Base-by-base conservation (phyloP, 208 protist genomes). In the Herpetomonas samuelpessoai region DNA sequence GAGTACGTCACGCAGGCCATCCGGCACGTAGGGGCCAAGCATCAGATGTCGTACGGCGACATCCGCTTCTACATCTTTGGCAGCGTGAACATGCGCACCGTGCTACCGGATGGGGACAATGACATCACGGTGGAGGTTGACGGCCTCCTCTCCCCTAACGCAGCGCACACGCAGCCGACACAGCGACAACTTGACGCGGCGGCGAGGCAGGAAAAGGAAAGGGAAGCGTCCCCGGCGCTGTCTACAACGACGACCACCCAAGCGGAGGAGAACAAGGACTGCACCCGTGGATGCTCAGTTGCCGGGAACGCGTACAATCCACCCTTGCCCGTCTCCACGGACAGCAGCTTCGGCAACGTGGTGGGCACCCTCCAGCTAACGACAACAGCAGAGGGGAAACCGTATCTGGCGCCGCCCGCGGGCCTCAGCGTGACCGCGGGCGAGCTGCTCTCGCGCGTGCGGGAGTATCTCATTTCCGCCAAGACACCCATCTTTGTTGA, bases 61-160 rank as follows among this genome's bases (percentile, higher is more conserved):
- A 74, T 91, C 19, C 78, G 80, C n/a, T 91, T 88, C 51, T 91
- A 86, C 70, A 81, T 95, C 28, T 95, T 91, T 56, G 88, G 88
- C 59, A 91, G 83, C 62, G 84, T 95, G 24, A 79, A 86, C 62
- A 87, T 88, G 76, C 79, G 82, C 57, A 95, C 88, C 12, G 84
- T 95, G 54, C 72, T 95, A 55, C 88, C 88, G n/a, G 88, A 92
- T 56, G 88, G 88, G 35, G 88, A 95, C 80, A 95, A 92, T 45
- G 88, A 95, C 49, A 63, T 95, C 21, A 94, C 88, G 24, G 62
- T 94, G 27, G 84, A 91, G 65, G 71, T 94, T 18, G 80, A 91
- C 49, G 83, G 87, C 1, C 63, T 93, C 55, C 54, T 87, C 58
- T 35, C 70, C 2, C 19, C 41, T 2, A 56, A 62, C 35, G 55